A percentile compares a stretch with the other conserved stretches of the same genome.
These are phyloP conservation scores for Porcisia hertigi DNA, from an alignment of 208 protist species.

Conservation along the genomic window DNA sequence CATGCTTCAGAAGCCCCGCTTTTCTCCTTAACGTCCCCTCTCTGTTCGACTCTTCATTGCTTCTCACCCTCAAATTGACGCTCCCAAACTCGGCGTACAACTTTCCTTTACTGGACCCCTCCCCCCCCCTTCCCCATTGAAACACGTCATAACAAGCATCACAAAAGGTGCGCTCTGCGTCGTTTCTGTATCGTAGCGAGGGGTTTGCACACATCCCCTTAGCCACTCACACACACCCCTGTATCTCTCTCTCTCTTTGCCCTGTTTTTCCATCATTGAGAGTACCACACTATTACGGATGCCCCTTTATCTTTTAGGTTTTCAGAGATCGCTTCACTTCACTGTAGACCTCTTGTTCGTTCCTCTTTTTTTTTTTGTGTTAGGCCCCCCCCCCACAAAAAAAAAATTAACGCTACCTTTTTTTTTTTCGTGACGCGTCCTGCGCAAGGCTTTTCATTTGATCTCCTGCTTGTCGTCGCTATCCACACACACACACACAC, in stretches of 20 bases:
- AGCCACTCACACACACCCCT: too few species aligned
- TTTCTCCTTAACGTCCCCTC: not conserved
- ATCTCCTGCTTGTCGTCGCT: not conserved
- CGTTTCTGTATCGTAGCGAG: not conserved
- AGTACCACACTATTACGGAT: not conserved
- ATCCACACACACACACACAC: not conserved
- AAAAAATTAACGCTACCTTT: not conserved
- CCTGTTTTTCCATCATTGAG: not conserved
- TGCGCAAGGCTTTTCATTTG: not conserved
- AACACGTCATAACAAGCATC: not conserved
- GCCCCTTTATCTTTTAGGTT: not conserved
- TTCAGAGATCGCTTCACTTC: not conserved
- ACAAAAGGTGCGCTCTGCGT: not conserved
- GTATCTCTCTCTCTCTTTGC: not conserved
- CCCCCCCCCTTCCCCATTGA: not conserved
- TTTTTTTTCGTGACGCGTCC: not conserved
- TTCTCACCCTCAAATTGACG: not conserved
- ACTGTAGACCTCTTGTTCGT: not conserved
- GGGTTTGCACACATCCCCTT: not conserved
- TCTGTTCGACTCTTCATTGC: not conserved
- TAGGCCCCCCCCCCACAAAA: too few species aligned
- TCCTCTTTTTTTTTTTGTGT: not conserved
- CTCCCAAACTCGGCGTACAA: slow-evolving; percentile 1
- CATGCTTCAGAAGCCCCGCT: not conserved
- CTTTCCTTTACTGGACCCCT: not conserved